Evolutionary conservation across 495 filamentous ascomycete genomes (phyloP), one percentile per base, ranked within the genome.

Genomic region (Darksidea phi): DNA sequence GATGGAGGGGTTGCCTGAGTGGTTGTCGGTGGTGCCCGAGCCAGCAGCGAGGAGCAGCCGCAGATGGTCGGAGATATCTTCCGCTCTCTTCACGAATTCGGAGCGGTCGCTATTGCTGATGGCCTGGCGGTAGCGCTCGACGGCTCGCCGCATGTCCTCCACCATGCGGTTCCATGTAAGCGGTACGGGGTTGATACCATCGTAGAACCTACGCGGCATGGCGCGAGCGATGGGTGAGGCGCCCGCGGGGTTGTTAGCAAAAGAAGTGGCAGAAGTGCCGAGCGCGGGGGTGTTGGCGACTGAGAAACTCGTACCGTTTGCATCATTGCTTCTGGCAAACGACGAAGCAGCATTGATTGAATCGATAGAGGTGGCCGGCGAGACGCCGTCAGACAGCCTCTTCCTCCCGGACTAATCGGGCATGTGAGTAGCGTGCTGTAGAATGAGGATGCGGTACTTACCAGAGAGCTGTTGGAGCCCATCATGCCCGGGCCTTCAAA

Each of bases 1-100:
- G 71, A 97, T 97, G n/a, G 94, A 97, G 26, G 95, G 94, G 63
- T 96, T 94, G 45, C 95, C 95, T 11, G 94, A 98, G 72, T 98
- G 94, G 67, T 97, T 97, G 71, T 98, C 94, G 1, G 94, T 98
- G 2, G 94, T 97, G 50, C 90, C 90, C 8, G 94, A 98, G 3
- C 91, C 94, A 48, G 95, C 95, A 28, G 91, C 90, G 42, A 98
- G 82, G n/a, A 98, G 81, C 68, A 97, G 82, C 41, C 94, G 88
- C 42, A 97, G 79, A 73, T 97, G 92, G 70, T 98, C 95, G 26
- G 94, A 97, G 51, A 98, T 96, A 70, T 97, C 92, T 74, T 98
- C 95, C 6, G 94, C 94, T 54, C 87, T 84, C 51, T 86, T 82
- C 25, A 97, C 95, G 75, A 92, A 97, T 70, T 97, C 91, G 12